Evolutionary conservation across 768 basidiomycete species (phyloP).

Genomic region (Lactarius trivialis): DNA sequence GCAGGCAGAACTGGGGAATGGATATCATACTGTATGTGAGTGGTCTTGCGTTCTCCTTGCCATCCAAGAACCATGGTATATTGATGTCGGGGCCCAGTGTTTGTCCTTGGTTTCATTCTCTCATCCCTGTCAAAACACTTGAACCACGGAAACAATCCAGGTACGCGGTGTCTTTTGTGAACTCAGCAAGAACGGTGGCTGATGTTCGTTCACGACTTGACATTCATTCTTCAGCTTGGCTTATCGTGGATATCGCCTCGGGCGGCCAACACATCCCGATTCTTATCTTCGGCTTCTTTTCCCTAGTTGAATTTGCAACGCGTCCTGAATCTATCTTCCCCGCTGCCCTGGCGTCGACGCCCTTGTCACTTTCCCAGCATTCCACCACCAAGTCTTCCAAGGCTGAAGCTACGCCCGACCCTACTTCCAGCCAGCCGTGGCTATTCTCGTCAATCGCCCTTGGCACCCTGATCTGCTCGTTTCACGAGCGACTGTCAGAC

Average conservation of each 20-base stretch:
- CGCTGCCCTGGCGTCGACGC: conserved; percentile 4
- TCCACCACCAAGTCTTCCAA: background rate
- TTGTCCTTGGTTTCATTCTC: conserved; percentile 57
- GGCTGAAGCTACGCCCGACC: background rate
- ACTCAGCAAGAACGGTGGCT: background rate
- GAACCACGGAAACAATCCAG: conserved; percentile 77
- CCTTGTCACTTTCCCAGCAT: background rate
- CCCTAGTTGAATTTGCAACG: conserved; percentile 49
- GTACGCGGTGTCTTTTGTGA: conserved; percentile 31
- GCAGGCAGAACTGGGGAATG: conserved; percentile 10
- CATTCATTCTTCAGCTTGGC: conserved; percentile 55
- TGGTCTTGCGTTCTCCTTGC: background rate
- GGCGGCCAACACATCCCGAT: conserved; percentile 69
- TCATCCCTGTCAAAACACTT: conserved; percentile 67
- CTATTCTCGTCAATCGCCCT: conserved; percentile 46
- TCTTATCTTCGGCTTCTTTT: conserved; percentile 48
- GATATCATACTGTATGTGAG: conserved; percentile 19
- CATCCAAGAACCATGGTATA: background rate
- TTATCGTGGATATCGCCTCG: conserved; percentile 56
- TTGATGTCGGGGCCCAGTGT: conserved; percentile 36
- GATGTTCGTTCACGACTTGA: background rate
- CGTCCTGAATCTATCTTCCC: conserved; percentile 32
- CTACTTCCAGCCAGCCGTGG: conserved; percentile 28
- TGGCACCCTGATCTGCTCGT: conserved; percentile 60
- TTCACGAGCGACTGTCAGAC: conserved; percentile 71